Evolutionary conservation across 768 basidiomycete genomes (phyloP).

Genomic region (Coprinopsis cinerea): DNA sequence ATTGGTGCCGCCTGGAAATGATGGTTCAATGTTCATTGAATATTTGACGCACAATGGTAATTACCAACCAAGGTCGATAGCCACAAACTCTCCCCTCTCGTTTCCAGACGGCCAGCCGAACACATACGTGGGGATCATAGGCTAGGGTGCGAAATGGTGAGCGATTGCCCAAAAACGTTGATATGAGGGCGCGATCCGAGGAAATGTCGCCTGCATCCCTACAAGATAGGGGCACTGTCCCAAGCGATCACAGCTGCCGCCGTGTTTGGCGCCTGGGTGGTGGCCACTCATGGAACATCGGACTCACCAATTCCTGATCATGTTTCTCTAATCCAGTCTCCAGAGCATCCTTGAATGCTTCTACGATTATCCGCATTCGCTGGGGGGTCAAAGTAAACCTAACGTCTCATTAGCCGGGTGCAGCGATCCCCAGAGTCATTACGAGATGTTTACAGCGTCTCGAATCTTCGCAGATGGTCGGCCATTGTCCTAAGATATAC

Average conservation of each 20-base stretch:
- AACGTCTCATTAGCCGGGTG: constrained; percentile 11
- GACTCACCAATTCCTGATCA: constrained; percentile 74
- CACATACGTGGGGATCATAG: constrained; percentile 96
- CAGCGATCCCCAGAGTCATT: constrained; percentile 9
- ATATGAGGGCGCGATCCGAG: too few species aligned
- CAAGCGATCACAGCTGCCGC: too few species aligned
- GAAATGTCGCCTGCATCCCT: too few species aligned
- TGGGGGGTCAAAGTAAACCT: constrained; percentile 87
- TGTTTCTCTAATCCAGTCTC: constrained; percentile 80
- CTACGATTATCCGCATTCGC: constrained; percentile 94
- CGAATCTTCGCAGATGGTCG: constrained; percentile 88
- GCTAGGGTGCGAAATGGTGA: constrained; percentile 53
- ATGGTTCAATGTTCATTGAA: constrained; percentile 1
- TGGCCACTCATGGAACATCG: not conserved
- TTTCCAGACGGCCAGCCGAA: constrained; percentile 92
- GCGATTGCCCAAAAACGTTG: too few species aligned
- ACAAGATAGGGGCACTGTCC: too few species aligned
- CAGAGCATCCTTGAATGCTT: constrained; percentile 90
- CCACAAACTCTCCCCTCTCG: constrained; percentile 86
- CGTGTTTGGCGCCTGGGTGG: too few species aligned
- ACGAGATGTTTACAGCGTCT: constrained; percentile 58
- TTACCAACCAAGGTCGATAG: constrained; percentile 75
- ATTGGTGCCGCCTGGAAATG: constrained; percentile 77
- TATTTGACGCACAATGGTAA: constrained; percentile 11
- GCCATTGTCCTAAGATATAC: constrained; percentile 69